These are phyloP conservation scores for Blastocystis sp. DNA, from an alignment of 352 stramenopile genomes.

Conservation along the genomic window DNA sequence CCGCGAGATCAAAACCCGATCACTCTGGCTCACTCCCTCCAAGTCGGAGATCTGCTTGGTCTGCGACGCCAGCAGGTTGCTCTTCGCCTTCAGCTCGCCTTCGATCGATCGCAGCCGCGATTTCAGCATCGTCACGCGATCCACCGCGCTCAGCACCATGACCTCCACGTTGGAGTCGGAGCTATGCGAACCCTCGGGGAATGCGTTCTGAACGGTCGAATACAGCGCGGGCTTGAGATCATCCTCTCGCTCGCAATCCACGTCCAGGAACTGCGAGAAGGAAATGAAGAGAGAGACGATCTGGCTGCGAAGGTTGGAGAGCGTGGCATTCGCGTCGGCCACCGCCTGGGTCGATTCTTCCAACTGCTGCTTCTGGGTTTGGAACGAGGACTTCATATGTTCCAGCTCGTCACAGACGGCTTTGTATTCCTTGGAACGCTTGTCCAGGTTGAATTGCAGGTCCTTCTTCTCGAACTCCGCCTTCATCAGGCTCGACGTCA, in stretches of 20 bases:
- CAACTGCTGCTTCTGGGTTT: not conserved
- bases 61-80: not conserved
- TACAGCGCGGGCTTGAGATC: constrained; percentile 34
- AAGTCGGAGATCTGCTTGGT: not conserved
- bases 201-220: not conserved
- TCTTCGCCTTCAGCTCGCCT: not conserved
- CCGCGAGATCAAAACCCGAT: not conserved
- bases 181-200: constrained; percentile 18
- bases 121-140: constrained; percentile 9
- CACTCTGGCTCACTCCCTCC: not conserved
- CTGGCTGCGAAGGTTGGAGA: not conserved
- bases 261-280: constrained; percentile 28
- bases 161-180: not conserved
- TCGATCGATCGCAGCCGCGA: not conserved
- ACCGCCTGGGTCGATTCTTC: not conserved
- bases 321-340: not conserved
- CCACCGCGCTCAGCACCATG: constrained; percentile 23
- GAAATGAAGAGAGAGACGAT: constrained; percentile 35
- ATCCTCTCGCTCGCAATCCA: constrained; percentile 23
- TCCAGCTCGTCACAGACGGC: not conserved
- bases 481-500: constrained; percentile 15
- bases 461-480: constrained; percentile 39
- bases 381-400: not conserved
- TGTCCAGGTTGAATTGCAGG: constrained; percentile 17
- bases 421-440: constrained; percentile 12